phyloP scores from a whole-genome alignment of 2,329 filamentous ascomycete species.

The Mollisiaceae sp. region DNA sequence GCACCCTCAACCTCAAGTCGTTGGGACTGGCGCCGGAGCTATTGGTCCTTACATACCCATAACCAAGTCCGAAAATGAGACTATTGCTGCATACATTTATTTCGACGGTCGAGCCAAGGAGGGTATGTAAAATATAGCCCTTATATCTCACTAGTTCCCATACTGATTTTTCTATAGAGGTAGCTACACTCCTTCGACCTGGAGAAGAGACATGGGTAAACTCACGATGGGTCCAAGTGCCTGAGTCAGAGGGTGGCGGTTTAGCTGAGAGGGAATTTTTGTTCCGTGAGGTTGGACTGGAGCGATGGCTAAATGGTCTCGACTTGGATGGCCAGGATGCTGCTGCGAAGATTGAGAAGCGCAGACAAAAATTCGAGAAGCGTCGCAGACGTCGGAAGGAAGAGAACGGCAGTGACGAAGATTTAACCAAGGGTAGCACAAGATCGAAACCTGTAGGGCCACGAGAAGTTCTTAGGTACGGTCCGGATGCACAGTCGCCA shows the following conservation, averaged over 20 bases:
- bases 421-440: conserved; percentile 45
- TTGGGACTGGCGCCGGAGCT: conserved; percentile 65
- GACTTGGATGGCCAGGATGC: conserved; percentile 94
- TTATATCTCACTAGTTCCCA: too few species aligned
- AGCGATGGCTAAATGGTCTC: conserved; percentile 94
- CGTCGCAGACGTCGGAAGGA: conserved; percentile 68
- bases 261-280: conserved; percentile 95
- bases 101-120: conserved; percentile 96
- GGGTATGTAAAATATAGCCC: conserved; percentile 14
- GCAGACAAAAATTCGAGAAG: conserved; percentile 78
- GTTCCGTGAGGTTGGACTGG: conserved; percentile 94
- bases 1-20: conserved; percentile 80
- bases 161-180: neutral
- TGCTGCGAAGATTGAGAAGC: conserved; percentile 87
- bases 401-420: conserved; percentile 53
- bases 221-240: conserved; percentile 94
- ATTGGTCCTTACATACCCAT: conserved; percentile 89
- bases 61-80: conserved; percentile 93
- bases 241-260: conserved; percentile 87
- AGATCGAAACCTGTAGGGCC: conserved; percentile 37
- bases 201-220: conserved; percentile 99
- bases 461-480: conserved; percentile 75
- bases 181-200: conserved; percentile 82
- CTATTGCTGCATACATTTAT: conserved; percentile 98
- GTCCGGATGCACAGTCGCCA: conserved; percentile 74